Evolutionary conservation across 768 basidiomycete species (phyloP).

Genomic region (Boletus edulis): DNA sequence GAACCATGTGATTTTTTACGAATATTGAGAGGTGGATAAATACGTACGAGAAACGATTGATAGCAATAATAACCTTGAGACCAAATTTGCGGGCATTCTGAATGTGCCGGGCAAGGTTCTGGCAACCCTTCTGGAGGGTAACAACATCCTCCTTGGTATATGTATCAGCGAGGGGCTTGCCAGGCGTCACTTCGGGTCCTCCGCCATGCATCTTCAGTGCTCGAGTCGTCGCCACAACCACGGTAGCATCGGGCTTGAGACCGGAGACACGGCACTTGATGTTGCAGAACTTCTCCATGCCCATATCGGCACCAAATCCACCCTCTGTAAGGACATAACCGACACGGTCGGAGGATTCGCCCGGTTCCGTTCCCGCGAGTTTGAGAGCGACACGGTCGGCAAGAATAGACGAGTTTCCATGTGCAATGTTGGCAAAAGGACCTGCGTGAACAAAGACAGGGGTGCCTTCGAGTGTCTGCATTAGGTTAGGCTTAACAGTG

Average conservation of each 20-base stretch:
- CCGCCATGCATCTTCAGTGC: slow-evolving; percentile 99
- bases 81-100: slow-evolving; percentile 95
- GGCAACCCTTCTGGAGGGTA: slow-evolving; percentile 86
- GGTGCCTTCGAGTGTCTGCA: slow-evolving; percentile 98
- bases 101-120: slow-evolving; percentile 92
- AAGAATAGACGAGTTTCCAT: slow-evolving; percentile 97
- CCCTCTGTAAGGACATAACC: slow-evolving; percentile 98
- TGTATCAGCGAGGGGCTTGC: slow-evolving; percentile 88
- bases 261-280: slow-evolving; percentile 97
- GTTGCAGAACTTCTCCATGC: slow-evolving; percentile 99
- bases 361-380: slow-evolving; percentile 92
- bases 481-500: slow-evolving; percentile 97
- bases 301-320: slow-evolving; percentile 99
- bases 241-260: slow-evolving; percentile 87
- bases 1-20: background rate
- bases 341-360: slow-evolving; percentile 73
- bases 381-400: slow-evolving; percentile 98
- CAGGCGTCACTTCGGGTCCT: slow-evolving; percentile 94
- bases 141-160: slow-evolving; percentile 94
- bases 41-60: slow-evolving; percentile 92
- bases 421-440: slow-evolving; percentile 98
- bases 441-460: slow-evolving; percentile 99
- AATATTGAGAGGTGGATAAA: background rate
- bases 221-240: slow-evolving; percentile 96
- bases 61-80: slow-evolving; percentile 91